Evolutionary conservation across 495 filamentous ascomycete species (phyloP).

Genomic region (Pyronema omphalodes): DNA sequence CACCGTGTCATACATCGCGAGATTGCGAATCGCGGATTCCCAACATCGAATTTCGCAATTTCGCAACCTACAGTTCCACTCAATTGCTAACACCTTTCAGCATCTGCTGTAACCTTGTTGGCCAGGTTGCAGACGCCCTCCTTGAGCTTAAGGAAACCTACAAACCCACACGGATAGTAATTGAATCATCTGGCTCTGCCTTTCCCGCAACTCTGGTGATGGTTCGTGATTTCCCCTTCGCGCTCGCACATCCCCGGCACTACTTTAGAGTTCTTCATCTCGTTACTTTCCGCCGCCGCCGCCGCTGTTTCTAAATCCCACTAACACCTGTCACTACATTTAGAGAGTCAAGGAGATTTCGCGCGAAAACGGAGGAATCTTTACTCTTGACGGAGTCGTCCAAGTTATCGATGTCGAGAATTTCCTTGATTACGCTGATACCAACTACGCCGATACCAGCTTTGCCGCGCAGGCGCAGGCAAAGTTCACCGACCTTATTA

Average conservation of each 20-base stretch:
- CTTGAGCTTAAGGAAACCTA: constrained; percentile 41
- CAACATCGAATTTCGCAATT: not conserved
- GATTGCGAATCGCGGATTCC: not conserved
- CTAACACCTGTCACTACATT: not conserved
- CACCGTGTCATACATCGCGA: not conserved
- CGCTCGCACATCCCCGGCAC: not conserved
- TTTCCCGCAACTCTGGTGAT: constrained; percentile 84
- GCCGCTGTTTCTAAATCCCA: too few species aligned
- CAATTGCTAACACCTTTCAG: constrained; percentile 1
- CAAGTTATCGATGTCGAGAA: constrained; percentile 94
- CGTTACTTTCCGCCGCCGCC: too few species aligned
- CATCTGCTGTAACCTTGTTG: constrained; percentile 96
- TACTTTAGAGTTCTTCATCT: not conserved
- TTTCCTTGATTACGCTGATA: constrained; percentile 90
- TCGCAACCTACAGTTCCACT: not conserved
- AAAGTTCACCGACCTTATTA: constrained; percentile 74
- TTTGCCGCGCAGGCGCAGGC: constrained; percentile 79
- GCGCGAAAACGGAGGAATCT: constrained; percentile 40
- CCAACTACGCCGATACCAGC: constrained; percentile 41
- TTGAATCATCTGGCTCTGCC: constrained; percentile 78
- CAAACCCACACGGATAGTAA: constrained; percentile 64
- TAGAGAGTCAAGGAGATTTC: constrained; percentile 54
- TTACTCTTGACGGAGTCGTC: constrained; percentile 74
- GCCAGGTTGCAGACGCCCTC: constrained; percentile 66
- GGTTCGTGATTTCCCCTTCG: constrained; percentile 23